Conservation (phyloP, 225 moss, liverwort and hornwort genomes). For the Polytrichum commune region DNA sequence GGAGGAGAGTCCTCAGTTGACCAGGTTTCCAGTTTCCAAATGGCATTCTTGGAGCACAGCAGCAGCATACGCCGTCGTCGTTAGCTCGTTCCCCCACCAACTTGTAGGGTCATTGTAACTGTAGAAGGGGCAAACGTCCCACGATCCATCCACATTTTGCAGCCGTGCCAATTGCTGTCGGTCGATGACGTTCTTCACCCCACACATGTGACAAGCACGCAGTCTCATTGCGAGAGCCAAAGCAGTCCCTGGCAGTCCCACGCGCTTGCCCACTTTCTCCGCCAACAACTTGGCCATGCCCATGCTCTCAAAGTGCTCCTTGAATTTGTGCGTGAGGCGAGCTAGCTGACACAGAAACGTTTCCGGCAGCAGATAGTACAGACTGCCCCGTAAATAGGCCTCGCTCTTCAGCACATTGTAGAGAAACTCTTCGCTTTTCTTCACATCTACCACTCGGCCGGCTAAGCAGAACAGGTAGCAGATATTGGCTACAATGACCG, state of each 20-base stretch:
- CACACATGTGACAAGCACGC: not conserved
- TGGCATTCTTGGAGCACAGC: too few species aligned
- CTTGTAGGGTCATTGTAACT: constrained; percentile 13
- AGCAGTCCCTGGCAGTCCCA: not conserved
- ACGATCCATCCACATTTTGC: constrained; percentile 20
- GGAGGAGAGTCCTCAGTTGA: too few species aligned
- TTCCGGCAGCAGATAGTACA: constrained; percentile 14
- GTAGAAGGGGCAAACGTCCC: constrained; percentile 33
- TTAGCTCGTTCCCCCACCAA: constrained; percentile 27
- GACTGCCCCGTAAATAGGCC: constrained; percentile 13
- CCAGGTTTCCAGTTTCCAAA: too few species aligned
- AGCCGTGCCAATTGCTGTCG: not conserved
- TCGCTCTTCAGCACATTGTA: constrained; percentile 15
- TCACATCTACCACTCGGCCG: not conserved
- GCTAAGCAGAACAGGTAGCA: constrained; percentile 14
- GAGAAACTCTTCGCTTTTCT: not conserved
- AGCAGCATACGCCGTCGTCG: constrained; percentile 10
- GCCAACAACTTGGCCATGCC: not conserved
- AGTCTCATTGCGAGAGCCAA: constrained; percentile 1
- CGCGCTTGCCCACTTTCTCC: not conserved
- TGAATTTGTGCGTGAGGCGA: not conserved
- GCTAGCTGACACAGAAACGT: constrained; percentile 10
- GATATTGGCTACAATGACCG: constrained; percentile 1
- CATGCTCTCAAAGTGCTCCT: not conserved
- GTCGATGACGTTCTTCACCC: constrained; percentile 5